phyloP scores from a whole-genome alignment of 352 stramenopile genomes.

The Phytophthora rubi region DNA sequence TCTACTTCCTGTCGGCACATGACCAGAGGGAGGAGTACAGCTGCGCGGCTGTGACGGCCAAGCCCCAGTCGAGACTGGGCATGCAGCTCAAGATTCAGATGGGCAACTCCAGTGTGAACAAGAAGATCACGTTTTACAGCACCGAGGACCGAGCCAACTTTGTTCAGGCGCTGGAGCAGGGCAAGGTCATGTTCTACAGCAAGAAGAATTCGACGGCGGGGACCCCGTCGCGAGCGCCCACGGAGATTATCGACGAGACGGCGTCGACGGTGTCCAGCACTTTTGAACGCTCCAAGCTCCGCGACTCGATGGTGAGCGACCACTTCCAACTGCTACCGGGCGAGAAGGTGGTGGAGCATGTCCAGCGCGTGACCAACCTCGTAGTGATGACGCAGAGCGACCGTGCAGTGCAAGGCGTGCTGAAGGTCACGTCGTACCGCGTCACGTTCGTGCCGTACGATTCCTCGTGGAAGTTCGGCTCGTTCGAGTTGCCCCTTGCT shows the following conservation, averaged over 20 bases:
- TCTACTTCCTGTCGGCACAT: conserved; percentile 83
- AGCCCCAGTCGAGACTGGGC: conserved; percentile 72
- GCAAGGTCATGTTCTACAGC: conserved; percentile 80
- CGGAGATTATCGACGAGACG: conserved; percentile 42
- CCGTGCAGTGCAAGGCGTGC: conserved; percentile 81
- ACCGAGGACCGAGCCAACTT: conserved; percentile 85
- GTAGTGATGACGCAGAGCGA: conserved; percentile 87
- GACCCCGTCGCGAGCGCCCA: conserved; percentile 25
- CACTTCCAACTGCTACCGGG: conserved; percentile 65
- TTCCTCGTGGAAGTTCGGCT: conserved; percentile 84
- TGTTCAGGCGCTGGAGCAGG: conserved; percentile 78
- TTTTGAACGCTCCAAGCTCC: conserved; percentile 45
- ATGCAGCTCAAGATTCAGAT: conserved; percentile 91
- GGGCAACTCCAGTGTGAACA: conserved; percentile 70
- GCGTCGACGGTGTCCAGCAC: conserved; percentile 43
- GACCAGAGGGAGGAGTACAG: conserved; percentile 83
- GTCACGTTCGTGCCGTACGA: conserved; percentile 89
- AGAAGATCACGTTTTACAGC: conserved; percentile 88
- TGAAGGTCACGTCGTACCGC: conserved; percentile 86
- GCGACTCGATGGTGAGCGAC: conserved; percentile 72
- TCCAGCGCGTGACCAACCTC: conserved; percentile 87
- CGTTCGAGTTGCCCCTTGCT: conserved; percentile 83
- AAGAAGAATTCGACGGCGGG: conserved; percentile 40
- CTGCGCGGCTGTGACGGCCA: conserved; percentile 79
- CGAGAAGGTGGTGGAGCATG: conserved; percentile 78